Conservation (phyloP, 176 grass and related monocot species). For the Elymus sibiricus region DNA sequence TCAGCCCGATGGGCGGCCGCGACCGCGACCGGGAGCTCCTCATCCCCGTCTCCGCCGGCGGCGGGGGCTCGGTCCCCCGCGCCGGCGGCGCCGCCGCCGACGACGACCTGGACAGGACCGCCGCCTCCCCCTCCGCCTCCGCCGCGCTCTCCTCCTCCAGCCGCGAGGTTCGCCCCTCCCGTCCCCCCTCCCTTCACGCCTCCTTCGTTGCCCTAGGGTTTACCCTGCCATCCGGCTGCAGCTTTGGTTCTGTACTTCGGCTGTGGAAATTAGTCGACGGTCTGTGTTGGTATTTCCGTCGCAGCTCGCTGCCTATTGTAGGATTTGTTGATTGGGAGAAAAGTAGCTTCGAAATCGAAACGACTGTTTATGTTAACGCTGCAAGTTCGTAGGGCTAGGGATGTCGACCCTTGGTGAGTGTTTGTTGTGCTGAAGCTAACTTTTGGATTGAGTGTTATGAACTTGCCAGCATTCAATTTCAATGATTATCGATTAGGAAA, state of each 20-base stretch:
- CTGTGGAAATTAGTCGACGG: background rate
- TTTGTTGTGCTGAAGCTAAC: background rate
- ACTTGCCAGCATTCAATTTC: background rate
- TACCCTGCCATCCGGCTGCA: background rate
- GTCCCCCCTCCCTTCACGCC: background rate
- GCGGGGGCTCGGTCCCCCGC: constrained; percentile 32
- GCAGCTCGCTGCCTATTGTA: background rate
- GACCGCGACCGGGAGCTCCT: constrained; percentile 82
- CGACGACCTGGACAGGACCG: constrained; percentile 34
- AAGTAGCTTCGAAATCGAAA: background rate
- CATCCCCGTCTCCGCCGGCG: constrained; percentile 69
- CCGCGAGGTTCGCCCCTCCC: constrained; percentile 51
- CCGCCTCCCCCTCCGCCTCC: constrained; percentile 35
- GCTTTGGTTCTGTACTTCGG: background rate
- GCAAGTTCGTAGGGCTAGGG: background rate
- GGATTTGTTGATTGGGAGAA: background rate
- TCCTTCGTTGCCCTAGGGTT: constrained; percentile 28
- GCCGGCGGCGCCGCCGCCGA: background rate
- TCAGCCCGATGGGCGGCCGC: constrained; percentile 58
- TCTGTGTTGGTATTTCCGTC: background rate
- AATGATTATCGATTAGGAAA: background rate
- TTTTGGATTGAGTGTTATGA: background rate
- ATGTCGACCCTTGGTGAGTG: background rate
- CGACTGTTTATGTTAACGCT: constrained; percentile 1
- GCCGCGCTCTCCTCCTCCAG: constrained; percentile 66